Evolutionary conservation across 352 stramenopile genomes (phyloP).

Genomic region (Phytophthora hybrid): DNA sequence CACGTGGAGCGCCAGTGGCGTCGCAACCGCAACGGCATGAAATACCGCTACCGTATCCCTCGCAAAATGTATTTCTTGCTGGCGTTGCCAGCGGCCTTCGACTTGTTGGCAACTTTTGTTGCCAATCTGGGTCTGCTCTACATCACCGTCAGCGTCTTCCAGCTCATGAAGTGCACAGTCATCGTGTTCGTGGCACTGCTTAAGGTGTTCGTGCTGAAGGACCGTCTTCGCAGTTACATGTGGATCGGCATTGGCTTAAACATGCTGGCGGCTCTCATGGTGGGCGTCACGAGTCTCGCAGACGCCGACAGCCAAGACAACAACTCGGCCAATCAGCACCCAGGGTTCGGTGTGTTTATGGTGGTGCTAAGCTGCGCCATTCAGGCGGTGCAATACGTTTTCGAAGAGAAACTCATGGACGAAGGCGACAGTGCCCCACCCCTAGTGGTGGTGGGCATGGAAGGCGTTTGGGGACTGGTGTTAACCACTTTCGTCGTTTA

Average conservation of each 20-base stretch:
- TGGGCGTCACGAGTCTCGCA: conserved; percentile 94
- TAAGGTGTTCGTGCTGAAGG: conserved; percentile 94
- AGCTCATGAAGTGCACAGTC: conserved; percentile 91
- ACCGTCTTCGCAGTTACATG: conserved; percentile 94
- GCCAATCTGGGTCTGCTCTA: conserved; percentile 96
- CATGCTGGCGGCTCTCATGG: conserved; percentile 93
- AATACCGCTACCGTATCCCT: conserved; percentile 84
- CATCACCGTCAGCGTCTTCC: conserved; percentile 90
- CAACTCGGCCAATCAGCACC: conserved; percentile 64
- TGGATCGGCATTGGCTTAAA: conserved; percentile 97
- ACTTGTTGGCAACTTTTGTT: conserved; percentile 94
- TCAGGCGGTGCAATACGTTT: conserved; percentile 96
- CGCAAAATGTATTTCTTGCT: conserved; percentile 95
- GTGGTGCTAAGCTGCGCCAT: conserved; percentile 96
- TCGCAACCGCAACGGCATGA: conserved; percentile 65
- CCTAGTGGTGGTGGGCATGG: conserved; percentile 95
- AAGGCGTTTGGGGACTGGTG: conserved; percentile 96
- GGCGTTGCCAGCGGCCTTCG: conserved; percentile 93
- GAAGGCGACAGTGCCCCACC: conserved; percentile 93
- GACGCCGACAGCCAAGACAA: conserved; percentile 73
- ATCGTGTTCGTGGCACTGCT: conserved; percentile 98
- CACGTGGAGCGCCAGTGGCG: conserved; percentile 80
- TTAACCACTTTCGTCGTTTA: conserved; percentile 95
- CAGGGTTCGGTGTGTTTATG: conserved; percentile 93
- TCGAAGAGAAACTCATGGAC: conserved; percentile 98